Evolutionary conservation across 2,329 filamentous ascomycete genomes (phyloP).

Genomic region (Lachnellula suecica): DNA sequence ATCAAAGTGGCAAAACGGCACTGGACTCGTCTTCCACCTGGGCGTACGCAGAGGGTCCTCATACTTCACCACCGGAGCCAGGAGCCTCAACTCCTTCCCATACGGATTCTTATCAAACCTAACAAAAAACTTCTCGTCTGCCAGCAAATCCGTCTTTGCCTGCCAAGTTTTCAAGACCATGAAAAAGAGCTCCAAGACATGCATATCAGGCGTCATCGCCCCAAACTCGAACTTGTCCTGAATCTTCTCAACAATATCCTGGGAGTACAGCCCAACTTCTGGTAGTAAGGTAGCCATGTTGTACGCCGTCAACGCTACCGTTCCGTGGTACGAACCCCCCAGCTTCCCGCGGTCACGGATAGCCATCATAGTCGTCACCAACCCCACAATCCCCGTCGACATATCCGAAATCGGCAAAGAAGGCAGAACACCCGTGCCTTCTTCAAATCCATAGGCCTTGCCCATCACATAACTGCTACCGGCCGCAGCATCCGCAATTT

Average conservation of each 20-base stretch:
- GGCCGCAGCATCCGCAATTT: conserved; percentile 62
- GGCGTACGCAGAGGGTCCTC: too few relatives aligned
- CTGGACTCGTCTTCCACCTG: too few relatives aligned
- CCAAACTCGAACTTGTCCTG: conserved; percentile 2
- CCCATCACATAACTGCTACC: conserved; percentile 60
- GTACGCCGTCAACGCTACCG: conserved; percentile 62
- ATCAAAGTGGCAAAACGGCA: too few relatives aligned
- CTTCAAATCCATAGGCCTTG: conserved; percentile 54
- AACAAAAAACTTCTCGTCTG: background rate
- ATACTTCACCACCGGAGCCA: background rate
- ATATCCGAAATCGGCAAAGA: conserved; percentile 63
- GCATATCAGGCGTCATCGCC: background rate
- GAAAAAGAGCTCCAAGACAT: conserved; percentile 8
- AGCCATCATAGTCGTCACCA: conserved; percentile 60
- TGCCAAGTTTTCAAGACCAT: conserved; percentile 6
- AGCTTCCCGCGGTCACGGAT: conserved; percentile 58
- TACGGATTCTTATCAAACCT: background rate
- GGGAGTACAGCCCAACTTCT: conserved; percentile 51
- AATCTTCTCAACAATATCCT: conserved; percentile 34
- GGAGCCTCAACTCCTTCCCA: background rate
- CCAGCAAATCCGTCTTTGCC: background rate
- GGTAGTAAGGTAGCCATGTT: conserved; percentile 59
- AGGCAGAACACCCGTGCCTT: conserved; percentile 60
- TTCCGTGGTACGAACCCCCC: conserved; percentile 64
- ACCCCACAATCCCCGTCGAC: conserved; percentile 67